Conservation (phyloP, 1,284 basidiomycete species). For the Amylostereum chailletii region DNA sequence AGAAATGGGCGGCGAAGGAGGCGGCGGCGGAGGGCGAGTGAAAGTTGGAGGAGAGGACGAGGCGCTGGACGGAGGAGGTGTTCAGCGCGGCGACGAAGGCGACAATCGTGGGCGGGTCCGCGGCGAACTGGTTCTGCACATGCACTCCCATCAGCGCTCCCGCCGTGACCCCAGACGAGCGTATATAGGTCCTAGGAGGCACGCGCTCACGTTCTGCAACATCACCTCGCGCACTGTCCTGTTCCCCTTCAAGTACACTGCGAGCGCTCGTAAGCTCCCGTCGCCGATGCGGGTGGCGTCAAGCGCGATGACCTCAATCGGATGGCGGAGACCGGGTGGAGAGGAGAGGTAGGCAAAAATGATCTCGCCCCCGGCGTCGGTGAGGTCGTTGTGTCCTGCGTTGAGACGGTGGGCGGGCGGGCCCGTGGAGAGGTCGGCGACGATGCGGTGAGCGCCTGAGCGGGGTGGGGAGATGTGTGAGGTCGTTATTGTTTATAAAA, state of each 20-base stretch:
- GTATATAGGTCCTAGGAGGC: not conserved
- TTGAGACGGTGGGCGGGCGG: constrained; percentile 24
- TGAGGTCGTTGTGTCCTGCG: constrained; percentile 49
- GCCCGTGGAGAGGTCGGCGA: too few relatives aligned
- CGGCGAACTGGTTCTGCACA: constrained; percentile 36
- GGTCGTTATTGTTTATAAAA: too few relatives aligned
- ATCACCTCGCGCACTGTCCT: constrained; percentile 35
- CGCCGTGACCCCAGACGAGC: not conserved
- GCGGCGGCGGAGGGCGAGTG: constrained; percentile 30
- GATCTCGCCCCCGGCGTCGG: constrained; percentile 46
- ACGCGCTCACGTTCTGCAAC: constrained; percentile 46
- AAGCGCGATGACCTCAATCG: constrained; percentile 46
- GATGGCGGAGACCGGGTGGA: constrained; percentile 33
- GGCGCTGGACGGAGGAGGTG: constrained; percentile 32
- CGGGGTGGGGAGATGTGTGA: too few relatives aligned
- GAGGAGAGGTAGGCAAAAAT: constrained; percentile 52
- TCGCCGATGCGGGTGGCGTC: constrained; percentile 49
- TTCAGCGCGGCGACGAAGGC: constrained; percentile 40
- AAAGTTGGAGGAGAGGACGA: constrained; percentile 36
- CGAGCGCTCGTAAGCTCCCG: constrained; percentile 41
- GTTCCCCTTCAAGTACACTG: constrained; percentile 43
- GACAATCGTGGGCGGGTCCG: constrained; percentile 23
- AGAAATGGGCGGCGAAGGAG: constrained; percentile 38
- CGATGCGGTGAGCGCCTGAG: too few relatives aligned
- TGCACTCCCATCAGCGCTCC: constrained; percentile 2